Percentiles rank a stretch among this genome's conserved stretches.
Evolutionary conservation across 768 basidiomycete genomes (phyloP).

Genomic region (Pisolithus orientalis): DNA sequence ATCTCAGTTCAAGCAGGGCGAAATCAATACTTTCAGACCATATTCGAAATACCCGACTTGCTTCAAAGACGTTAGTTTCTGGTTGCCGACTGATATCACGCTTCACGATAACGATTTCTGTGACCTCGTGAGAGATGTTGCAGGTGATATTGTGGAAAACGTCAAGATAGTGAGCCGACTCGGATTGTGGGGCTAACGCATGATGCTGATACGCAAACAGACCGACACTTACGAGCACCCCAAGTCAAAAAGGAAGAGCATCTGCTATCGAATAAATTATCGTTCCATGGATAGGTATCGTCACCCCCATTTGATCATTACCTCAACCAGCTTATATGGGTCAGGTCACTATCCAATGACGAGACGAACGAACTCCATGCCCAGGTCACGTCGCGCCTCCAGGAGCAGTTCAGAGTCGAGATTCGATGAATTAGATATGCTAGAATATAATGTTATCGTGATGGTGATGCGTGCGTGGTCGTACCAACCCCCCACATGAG

Average conservation of each 20-base stretch:
- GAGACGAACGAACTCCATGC: constrained; percentile 81
- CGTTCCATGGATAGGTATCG: constrained; percentile 90
- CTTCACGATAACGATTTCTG: constrained; percentile 97
- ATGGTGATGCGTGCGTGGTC: constrained; percentile 19
- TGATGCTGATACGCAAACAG: constrained; percentile 36
- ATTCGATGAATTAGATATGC: constrained; percentile 63
- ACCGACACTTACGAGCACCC: constrained; percentile 90
- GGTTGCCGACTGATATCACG: constrained; percentile 51
- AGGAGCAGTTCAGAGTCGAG: constrained; percentile 70
- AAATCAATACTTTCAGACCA: constrained; percentile 78
- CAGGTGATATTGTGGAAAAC: constrained; percentile 88
- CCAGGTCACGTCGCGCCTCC: constrained; percentile 48
- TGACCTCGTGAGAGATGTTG: constrained; percentile 87
- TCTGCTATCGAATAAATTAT: constrained; percentile 91
- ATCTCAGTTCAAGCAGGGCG: constrained; percentile 72
- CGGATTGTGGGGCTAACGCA: neutral
- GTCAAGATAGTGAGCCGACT: constrained; percentile 64
- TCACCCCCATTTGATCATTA: neutral
- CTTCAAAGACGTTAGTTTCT: constrained; percentile 95
- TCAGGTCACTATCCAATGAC: constrained; percentile 80
- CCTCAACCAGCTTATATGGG: constrained; percentile 2
- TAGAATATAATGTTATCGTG: constrained; percentile 29
- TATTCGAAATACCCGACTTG: constrained; percentile 92
- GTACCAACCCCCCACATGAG: constrained; percentile 13
- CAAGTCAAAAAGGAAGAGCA: constrained; percentile 70